A percentile compares a stretch with the other conserved stretches of the same genome.
These are phyloP conservation scores for Tubosaeta sp. DNA, from an alignment of 768 basidiomycete genomes.

Conservation along the genomic window DNA sequence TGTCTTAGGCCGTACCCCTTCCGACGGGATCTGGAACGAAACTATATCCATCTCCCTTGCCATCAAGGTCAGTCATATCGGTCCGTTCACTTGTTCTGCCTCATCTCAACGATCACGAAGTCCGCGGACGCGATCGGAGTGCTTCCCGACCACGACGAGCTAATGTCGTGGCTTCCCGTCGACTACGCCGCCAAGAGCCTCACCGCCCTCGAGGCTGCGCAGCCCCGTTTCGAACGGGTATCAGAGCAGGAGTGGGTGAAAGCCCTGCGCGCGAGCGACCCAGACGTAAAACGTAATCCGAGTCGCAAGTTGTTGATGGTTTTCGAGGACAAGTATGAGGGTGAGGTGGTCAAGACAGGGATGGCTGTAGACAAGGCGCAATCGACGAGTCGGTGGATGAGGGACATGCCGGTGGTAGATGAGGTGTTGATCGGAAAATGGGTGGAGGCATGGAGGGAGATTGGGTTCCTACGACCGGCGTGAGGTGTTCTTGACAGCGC, in stretches of 20 bases:
- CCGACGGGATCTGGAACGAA: conserved; percentile 53
- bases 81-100: neutral
- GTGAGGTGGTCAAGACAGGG: conserved; percentile 1
- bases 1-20: no score
- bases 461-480: conserved; percentile 30
- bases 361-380: conserved; percentile 10
- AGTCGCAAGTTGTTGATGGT: conserved; percentile 21
- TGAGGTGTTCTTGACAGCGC: neutral
- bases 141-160: conserved; percentile 31
- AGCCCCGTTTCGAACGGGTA: conserved; percentile 27
- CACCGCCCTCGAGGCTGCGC: conserved; percentile 32
- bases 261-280: conserved; percentile 19
- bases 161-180: conserved; percentile 47
- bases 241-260: conserved; percentile 23
- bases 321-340: conserved; percentile 26
- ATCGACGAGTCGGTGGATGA: conserved; percentile 14
- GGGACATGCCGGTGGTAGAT: conserved; percentile 10
- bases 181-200: conserved; percentile 46
- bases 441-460: conserved; percentile 39
- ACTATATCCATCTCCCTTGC: conserved; percentile 37
- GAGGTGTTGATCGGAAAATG: conserved; percentile 38
- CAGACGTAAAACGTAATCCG: conserved; percentile 21
- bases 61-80: conserved; percentile 22
- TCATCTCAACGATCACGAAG: conserved; percentile 10
- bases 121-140: conserved; percentile 38